phyloP scores from a whole-genome alignment of 768 basidiomycete species.

The Leccinum olivaceopallidum region DNA sequence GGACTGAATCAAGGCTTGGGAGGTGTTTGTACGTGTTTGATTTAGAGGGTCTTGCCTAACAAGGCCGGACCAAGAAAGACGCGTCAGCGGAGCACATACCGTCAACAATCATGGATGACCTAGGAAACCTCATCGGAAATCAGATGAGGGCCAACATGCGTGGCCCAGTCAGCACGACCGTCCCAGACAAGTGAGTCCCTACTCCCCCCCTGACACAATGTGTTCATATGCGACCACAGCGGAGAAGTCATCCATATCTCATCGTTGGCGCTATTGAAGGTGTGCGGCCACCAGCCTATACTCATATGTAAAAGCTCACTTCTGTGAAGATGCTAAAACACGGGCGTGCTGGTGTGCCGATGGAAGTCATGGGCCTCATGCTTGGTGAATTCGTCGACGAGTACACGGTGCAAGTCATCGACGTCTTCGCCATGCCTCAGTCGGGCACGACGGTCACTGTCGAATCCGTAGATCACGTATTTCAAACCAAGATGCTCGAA shows the following conservation, averaged over 20 bases:
- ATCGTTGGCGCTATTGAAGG: constrained; percentile 95
- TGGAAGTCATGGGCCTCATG: constrained; percentile 99
- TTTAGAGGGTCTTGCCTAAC: constrained; percentile 28
- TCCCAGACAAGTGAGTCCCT: constrained; percentile 72
- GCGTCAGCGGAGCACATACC: constrained; percentile 37
- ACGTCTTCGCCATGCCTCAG: constrained; percentile 99
- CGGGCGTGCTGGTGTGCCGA: constrained; percentile 96
- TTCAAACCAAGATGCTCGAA: constrained; percentile 97
- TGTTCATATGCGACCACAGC: constrained; percentile 38
- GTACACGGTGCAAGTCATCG: constrained; percentile 91
- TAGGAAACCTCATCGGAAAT: constrained; percentile 59
- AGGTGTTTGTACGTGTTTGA: constrained; percentile 34
- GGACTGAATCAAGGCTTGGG: background rate
- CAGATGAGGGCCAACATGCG: constrained; percentile 45
- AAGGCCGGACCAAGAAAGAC: constrained; percentile 28
- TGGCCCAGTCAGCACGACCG: constrained; percentile 45
- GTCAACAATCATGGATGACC: constrained; percentile 30
- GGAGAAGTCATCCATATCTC: constrained; percentile 98
- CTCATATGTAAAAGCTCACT: constrained; percentile 4
- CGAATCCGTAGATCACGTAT: constrained; percentile 98
- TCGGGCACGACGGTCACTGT: constrained; percentile 97
- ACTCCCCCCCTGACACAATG: background rate
- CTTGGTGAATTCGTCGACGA: constrained; percentile 98
- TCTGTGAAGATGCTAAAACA: constrained; percentile 94
- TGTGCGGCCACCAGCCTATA: constrained; percentile 30